phyloP scores from a whole-genome alignment of 192 early-diverging fungal genomes.

The Gigaspora rosea region DNA sequence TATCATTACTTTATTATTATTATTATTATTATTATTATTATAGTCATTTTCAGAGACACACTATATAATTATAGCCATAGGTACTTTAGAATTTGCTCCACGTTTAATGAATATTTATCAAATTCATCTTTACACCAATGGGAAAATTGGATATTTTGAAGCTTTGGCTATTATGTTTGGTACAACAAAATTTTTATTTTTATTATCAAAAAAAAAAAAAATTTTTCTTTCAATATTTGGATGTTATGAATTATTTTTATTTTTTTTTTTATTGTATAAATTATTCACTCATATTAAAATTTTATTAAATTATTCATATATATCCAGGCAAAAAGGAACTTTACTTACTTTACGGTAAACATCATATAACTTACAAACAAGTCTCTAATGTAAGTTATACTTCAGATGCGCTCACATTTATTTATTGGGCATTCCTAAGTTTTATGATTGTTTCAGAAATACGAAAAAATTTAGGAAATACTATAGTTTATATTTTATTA shows the following conservation, averaged over 20 bases:
- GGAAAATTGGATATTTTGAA: background rate
- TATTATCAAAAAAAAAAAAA: background rate
- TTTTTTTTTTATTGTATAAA: no score
- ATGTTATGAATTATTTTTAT: no score
- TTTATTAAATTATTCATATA: background rate
- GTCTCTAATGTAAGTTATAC: background rate
- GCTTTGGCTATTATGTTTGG: background rate
- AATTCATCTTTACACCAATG: conserved; percentile 1
- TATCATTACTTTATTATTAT: background rate
- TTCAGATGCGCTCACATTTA: background rate
- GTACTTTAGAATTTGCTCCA: conserved; percentile 17
- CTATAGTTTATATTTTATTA: background rate
- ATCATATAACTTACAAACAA: background rate
- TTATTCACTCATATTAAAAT: no score
- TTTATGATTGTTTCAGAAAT: background rate
- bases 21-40: background rate
- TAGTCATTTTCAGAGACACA: background rate
- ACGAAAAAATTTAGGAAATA: background rate
- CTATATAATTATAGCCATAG: background rate
- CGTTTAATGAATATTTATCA: conserved; percentile 13
- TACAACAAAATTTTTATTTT: background rate
- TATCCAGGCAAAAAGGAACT: background rate
- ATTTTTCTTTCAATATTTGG: background rate
- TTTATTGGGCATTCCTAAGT: conserved; percentile 7
- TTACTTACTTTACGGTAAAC: background rate